Evolutionary conservation across 2,329 filamentous ascomycete species (phyloP).

Genomic region (Nannizziopsis barbatae): DNA sequence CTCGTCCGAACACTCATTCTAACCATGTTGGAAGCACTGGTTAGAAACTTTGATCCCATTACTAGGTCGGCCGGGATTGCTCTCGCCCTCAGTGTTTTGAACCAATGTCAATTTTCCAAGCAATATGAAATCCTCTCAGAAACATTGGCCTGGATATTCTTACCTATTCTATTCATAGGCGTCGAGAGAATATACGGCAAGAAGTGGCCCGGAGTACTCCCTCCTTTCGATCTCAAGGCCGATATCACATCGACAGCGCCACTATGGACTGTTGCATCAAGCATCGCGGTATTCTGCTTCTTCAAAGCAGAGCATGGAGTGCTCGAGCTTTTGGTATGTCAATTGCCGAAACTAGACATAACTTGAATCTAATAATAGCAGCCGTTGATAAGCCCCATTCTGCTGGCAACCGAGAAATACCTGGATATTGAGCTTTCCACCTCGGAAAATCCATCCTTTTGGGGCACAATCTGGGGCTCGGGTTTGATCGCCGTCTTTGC

Average conservation of each 20-base stretch:
- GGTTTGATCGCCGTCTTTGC: constrained; percentile 18
- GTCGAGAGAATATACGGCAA: neutral
- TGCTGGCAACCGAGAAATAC: constrained; percentile 21
- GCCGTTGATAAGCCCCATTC: constrained; percentile 26
- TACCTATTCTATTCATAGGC: constrained; percentile 2
- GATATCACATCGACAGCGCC: neutral
- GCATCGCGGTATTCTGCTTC: constrained; percentile 3
- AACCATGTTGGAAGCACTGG: no score
- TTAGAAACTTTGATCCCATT: neutral
- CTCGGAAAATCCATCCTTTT: constrained; percentile 11
- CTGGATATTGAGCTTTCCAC: constrained; percentile 11
- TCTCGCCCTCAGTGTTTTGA: neutral
- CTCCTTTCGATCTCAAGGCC: neutral
- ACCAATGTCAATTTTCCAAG: neutral
- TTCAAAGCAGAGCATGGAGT: constrained; percentile 9
- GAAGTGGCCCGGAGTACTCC: neutral
- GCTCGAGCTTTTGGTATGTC: constrained; percentile 9
- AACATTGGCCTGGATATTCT: constrained; percentile 6
- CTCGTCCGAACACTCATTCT: no score
- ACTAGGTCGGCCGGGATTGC: constrained; percentile 7
- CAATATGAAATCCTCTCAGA: constrained; percentile 8
- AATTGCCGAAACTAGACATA: neutral
- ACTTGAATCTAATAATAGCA: constrained; percentile 12
- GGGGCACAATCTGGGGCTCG: constrained; percentile 19
- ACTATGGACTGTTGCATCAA: constrained; percentile 5